Evolutionary conservation across 805 yeast genomes (phyloP).

Genomic region (Kluyveromyces starmeri): DNA sequence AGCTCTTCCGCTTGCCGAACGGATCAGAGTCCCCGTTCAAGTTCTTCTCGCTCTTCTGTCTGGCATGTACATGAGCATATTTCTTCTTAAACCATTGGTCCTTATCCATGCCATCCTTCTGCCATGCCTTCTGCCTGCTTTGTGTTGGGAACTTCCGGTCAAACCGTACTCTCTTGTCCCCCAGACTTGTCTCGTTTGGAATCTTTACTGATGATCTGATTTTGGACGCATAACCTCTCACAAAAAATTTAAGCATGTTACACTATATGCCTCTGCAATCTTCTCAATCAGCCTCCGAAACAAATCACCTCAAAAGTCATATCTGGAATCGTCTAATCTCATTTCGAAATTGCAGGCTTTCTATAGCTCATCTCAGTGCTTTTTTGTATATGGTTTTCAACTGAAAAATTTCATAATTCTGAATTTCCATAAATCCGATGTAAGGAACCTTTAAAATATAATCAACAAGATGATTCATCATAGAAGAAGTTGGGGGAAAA

Average conservation of each 20-base stretch:
- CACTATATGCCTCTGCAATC: too few species aligned
- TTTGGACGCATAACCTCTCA: constrained; percentile 2
- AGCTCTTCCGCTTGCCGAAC: constrained; percentile 14
- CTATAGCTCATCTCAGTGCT: too few species aligned
- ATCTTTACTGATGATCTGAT: constrained; percentile 9
- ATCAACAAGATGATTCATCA: too few species aligned
- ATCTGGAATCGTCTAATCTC: too few species aligned
- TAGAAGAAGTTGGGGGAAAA: too few species aligned
- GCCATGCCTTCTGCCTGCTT: constrained; percentile 54
- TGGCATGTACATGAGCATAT: constrained; percentile 60
- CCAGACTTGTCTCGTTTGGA: constrained; percentile 7
- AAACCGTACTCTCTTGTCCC: constrained; percentile 18
- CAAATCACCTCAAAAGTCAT: too few species aligned
- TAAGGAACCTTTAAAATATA: too few species aligned
- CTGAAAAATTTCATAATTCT: too few species aligned
- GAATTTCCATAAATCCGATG: too few species aligned
- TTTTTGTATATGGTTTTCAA: too few species aligned
- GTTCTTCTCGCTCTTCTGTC: constrained; percentile 25
- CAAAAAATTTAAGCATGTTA: not conserved
- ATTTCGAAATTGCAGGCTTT: too few species aligned
- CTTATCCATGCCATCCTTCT: constrained; percentile 48
- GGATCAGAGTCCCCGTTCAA: constrained; percentile 12
- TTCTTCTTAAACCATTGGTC: constrained; percentile 53
- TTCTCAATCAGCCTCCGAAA: too few species aligned
- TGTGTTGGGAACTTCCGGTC: constrained; percentile 38